phyloP scores from a whole-genome alignment of 2,329 filamentous ascomycete genomes.

The Dendryphion nanum region DNA sequence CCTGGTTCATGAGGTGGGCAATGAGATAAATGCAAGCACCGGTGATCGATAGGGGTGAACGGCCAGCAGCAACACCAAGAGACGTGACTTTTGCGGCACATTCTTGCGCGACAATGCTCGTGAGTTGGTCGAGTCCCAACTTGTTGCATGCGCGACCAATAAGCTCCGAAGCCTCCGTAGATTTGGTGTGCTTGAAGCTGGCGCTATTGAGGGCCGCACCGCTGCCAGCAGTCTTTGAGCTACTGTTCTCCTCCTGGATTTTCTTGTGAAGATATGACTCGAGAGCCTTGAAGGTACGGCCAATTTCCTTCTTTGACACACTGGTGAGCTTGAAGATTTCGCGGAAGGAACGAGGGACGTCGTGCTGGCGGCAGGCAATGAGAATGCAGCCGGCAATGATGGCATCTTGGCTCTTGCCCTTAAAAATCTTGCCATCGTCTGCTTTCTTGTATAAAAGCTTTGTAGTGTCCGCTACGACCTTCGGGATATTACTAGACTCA shows the following conservation, averaged over 20 bases:
- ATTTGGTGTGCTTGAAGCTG: conserved; percentile 68
- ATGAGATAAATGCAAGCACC: conserved; percentile 97
- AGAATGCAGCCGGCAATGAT: conserved; percentile 97
- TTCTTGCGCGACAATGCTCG: conserved; percentile 76
- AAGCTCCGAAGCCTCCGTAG: conserved; percentile 78
- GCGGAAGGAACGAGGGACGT: conserved; percentile 83
- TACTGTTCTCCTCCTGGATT: conserved; percentile 19
- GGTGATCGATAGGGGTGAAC: conserved; percentile 89
- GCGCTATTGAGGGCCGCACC: conserved; percentile 52
- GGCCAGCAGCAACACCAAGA: conserved; percentile 80
- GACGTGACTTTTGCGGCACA: conserved; percentile 76
- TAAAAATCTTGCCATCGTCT: conserved; percentile 89
- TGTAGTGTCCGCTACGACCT: conserved; percentile 80
- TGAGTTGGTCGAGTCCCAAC: conserved; percentile 70
- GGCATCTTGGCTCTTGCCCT: conserved; percentile 90
- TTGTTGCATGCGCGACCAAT: conserved; percentile 87
- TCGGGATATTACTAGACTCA: conserved; percentile 65
- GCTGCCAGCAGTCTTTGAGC: conserved; percentile 23
- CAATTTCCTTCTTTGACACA: conserved; percentile 96
- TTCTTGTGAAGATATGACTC: conserved; percentile 83
- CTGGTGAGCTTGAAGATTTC: conserved; percentile 93
- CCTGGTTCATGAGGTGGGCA: conserved; percentile 77
- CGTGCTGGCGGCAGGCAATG: conserved; percentile 89
- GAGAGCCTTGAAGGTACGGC: conserved; percentile 88
- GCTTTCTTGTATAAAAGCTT: conserved; percentile 96